phyloP scores from a whole-genome alignment of 371 early-diverging fungal species.

The Actinomortierella wolfii region DNA sequence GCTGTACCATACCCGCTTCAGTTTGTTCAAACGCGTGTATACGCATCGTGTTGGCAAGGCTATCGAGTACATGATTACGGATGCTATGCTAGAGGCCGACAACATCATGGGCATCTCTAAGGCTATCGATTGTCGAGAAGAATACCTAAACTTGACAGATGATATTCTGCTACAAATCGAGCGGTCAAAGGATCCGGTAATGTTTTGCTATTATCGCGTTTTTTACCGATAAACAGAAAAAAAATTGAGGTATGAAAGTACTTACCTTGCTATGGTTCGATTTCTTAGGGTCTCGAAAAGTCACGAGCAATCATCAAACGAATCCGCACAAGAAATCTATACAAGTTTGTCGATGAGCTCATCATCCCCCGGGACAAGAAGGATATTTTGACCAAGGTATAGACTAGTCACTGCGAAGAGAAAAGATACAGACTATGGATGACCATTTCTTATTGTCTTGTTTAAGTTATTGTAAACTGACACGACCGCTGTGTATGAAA shows the following conservation, averaged over 20 bases:
- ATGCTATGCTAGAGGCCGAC: slow-evolving; percentile 87
- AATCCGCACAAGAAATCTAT: slow-evolving; percentile 77
- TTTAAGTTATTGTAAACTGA: slow-evolving; percentile 2
- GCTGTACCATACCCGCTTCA: slow-evolving; percentile 92
- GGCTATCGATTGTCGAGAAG: slow-evolving; percentile 67
- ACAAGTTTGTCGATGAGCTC: slow-evolving; percentile 88
- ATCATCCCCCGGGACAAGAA: slow-evolving; percentile 68
- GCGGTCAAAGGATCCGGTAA: slow-evolving; percentile 58
- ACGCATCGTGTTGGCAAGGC: slow-evolving; percentile 83
- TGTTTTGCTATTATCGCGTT: not conserved
- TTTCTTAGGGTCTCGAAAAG: slow-evolving; percentile 57
- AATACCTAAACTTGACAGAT: slow-evolving; percentile 85
- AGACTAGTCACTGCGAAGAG: not conserved
- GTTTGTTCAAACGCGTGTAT: slow-evolving; percentile 91
- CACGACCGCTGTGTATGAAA: no score
- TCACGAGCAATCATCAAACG: slow-evolving; percentile 75
- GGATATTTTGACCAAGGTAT: slow-evolving; percentile 51
- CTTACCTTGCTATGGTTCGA: not conserved
- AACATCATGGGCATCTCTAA: slow-evolving; percentile 70
- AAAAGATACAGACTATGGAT: not conserved
- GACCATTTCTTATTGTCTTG: not conserved
- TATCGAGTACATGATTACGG: slow-evolving; percentile 89
- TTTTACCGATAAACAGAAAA: not conserved
- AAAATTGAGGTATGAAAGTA: not conserved
- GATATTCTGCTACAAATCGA: slow-evolving; percentile 86